A percentile compares a stretch with the other conserved stretches of the same genome.
These are phyloP conservation scores for Myriosclerotinia duriaeana DNA, from an alignment of 2,329 filamentous ascomycete species.

Conservation along the genomic window DNA sequence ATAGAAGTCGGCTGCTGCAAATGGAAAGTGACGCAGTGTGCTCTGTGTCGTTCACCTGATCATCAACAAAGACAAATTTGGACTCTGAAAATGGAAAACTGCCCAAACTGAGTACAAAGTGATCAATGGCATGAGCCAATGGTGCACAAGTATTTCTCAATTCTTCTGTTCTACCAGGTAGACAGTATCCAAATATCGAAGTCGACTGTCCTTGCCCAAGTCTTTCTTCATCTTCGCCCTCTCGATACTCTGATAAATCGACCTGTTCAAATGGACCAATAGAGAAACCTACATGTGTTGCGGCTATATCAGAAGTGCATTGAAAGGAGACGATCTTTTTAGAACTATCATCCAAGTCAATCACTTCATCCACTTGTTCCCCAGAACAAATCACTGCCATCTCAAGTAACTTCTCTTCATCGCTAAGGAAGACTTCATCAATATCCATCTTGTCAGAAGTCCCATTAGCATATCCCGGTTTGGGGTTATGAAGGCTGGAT, in stretches of 20 bases:
- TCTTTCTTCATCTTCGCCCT: conserved; percentile 88
- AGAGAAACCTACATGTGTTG: conserved; percentile 89
- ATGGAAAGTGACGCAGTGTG: conserved; percentile 82
- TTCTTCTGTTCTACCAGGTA: conserved; percentile 79
- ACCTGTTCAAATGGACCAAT: conserved; percentile 94
- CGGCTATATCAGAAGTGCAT: conserved; percentile 70
- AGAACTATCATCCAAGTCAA: conserved; percentile 71
- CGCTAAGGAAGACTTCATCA: conserved; percentile 48
- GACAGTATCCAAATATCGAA: conserved; percentile 86
- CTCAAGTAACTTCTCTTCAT: conserved; percentile 84
- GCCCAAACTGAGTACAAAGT: conserved; percentile 83
- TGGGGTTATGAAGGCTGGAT: conserved; percentile 41
- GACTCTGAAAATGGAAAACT: conserved; percentile 90
- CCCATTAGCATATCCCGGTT: conserved; percentile 5
- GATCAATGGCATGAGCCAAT: conserved; percentile 83
- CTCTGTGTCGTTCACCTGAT: conserved; percentile 72
- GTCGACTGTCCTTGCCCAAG: conserved; percentile 78
- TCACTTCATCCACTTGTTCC: conserved; percentile 77
- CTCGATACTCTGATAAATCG: conserved; percentile 83
- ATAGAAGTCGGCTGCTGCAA: conserved; percentile 82
- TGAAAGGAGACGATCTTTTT: conserved; percentile 89
- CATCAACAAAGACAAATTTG: conserved; percentile 92
- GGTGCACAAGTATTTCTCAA: conserved; percentile 84
- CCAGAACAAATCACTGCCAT: conserved; percentile 91
- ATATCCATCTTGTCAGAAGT: conserved; percentile 26